Evolutionary conservation across 2,329 filamentous ascomycete genomes (phyloP).

Genomic region (Nectriaceae sp.): DNA sequence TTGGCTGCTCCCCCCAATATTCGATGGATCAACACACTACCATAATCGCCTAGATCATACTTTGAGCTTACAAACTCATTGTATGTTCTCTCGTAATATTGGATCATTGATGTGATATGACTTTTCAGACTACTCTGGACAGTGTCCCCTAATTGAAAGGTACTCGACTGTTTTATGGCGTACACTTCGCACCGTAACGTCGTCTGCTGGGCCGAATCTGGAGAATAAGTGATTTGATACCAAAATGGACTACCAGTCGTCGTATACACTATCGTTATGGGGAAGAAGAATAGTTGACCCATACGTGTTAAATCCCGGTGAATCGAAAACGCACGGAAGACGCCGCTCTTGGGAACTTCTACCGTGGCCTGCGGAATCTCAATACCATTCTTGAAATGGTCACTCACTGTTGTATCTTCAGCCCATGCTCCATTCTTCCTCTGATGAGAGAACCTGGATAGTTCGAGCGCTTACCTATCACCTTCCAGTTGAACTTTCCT

Average conservation of each 20-base stretch:
- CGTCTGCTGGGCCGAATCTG: constrained; percentile 9
- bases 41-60: not conserved
- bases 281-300: constrained; percentile 2
- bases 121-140: not conserved
- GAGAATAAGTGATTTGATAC: constrained; percentile 13
- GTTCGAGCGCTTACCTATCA: constrained; percentile 4
- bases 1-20: not conserved
- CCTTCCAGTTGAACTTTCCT: constrained; percentile 13
- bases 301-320: not conserved
- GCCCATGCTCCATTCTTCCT: not conserved
- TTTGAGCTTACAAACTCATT: not conserved
- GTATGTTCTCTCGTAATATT: not conserved
- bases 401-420: not conserved
- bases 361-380: not conserved
- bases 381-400: not conserved
- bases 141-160: not conserved
- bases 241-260: constrained; percentile 7
- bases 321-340: not conserved
- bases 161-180: not conserved
- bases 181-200: constrained; percentile 14
- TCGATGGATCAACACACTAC: not conserved
- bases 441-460: no score
- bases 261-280: constrained; percentile 1
- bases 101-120: not conserved
- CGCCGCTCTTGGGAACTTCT: not conserved